Evolutionary conservation across 2,329 filamentous ascomycete species (phyloP).

Genomic region (Xylariaceae sp.): DNA sequence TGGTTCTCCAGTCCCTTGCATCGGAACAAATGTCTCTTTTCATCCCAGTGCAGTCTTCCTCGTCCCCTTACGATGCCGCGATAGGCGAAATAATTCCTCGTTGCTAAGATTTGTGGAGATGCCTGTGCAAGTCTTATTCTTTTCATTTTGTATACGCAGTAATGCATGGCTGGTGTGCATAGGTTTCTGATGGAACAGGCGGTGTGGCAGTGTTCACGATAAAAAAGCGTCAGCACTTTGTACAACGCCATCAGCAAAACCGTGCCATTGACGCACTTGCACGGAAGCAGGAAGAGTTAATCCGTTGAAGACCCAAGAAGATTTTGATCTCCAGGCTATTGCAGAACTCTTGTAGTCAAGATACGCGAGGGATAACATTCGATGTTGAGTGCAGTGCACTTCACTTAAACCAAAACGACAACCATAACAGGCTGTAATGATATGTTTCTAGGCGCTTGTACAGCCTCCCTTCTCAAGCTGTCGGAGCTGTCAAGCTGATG

Average conservation of each 20-base stretch:
- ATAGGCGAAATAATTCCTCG: constrained; percentile 1
- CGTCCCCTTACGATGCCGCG: background rate
- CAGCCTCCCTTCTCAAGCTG: background rate
- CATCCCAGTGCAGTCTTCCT: background rate
- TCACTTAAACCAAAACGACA: background rate
- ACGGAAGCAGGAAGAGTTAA: background rate
- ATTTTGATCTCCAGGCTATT: background rate
- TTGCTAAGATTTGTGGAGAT: background rate
- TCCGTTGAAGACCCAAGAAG: background rate
- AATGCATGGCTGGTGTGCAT: constrained; percentile 1
- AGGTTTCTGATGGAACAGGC: background rate
- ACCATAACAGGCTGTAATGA: background rate
- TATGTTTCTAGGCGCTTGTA: background rate
- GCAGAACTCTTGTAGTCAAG: background rate
- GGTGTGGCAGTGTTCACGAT: background rate
- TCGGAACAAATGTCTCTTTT: background rate
- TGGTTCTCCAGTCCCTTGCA: background rate
- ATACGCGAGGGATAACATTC: background rate
- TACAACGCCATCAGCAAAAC: background rate
- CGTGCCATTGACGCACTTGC: background rate
- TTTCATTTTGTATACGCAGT: background rate
- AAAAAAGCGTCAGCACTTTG: background rate
- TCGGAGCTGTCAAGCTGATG: background rate
- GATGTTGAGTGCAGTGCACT: background rate
- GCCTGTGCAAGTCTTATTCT: background rate